Evolutionary conservation across 768 basidiomycete species (phyloP).

Genomic region (Pleurotus giganteus): DNA sequence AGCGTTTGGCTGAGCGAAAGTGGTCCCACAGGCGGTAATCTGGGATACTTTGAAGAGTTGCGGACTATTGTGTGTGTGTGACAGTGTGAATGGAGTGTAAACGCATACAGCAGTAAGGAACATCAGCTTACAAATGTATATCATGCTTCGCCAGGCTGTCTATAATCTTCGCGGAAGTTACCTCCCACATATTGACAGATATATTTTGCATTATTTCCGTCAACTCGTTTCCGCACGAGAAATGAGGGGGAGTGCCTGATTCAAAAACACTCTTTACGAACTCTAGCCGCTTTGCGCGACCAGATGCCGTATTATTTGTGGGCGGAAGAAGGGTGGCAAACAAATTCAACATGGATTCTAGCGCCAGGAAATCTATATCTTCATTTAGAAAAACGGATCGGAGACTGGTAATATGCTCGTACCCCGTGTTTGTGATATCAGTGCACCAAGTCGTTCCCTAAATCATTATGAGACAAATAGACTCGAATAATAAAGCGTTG

Average conservation of each 20-base stretch:
- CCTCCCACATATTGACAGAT: slow-evolving; percentile 49
- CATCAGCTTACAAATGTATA: slow-evolving; percentile 44
- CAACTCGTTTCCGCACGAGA: slow-evolving; percentile 36
- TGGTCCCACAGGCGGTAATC: slow-evolving; percentile 32
- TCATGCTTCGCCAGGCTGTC: slow-evolving; percentile 44
- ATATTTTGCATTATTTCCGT: slow-evolving; percentile 39
- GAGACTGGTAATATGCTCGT: slow-evolving; percentile 1
- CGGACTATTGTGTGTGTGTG: slow-evolving; percentile 37
- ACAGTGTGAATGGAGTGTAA: slow-evolving; percentile 1
- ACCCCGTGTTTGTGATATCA: slow-evolving; percentile 50
- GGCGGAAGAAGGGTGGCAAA: slow-evolving; percentile 55
- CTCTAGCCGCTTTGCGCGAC: slow-evolving; percentile 34
- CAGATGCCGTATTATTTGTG: slow-evolving; percentile 22
- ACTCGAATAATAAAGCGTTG: background rate
- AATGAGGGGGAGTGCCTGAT: slow-evolving; percentile 22
- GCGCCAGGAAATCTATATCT: slow-evolving; percentile 47
- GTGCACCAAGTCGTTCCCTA: slow-evolving; percentile 46
- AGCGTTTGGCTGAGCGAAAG: slow-evolving; percentile 23
- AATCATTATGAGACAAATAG: background rate
- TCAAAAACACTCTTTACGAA: slow-evolving; percentile 56
- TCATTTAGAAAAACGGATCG: background rate
- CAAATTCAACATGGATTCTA: slow-evolving; percentile 56
- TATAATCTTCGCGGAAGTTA: slow-evolving; percentile 44
- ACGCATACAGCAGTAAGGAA: background rate
- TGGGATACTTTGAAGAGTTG: slow-evolving; percentile 52